Conservation (phyloP, 345 rosid genomes). For the Hibiscus mutabilis region DNA sequence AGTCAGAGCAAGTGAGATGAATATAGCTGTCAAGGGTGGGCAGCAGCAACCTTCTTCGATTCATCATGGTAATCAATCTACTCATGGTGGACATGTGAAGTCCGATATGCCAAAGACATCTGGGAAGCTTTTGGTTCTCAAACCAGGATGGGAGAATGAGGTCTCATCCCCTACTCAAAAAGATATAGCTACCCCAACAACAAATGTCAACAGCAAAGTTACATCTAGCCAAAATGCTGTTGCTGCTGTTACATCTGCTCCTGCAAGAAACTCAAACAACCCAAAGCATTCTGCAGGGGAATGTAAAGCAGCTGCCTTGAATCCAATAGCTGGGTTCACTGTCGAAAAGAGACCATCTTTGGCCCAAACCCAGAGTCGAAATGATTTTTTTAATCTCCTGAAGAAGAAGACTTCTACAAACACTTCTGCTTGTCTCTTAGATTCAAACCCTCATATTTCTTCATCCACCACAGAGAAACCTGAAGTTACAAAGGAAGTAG, state of each 20-base stretch:
- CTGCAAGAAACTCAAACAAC: conserved; percentile 45
- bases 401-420: conserved; percentile 57
- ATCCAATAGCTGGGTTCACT: conserved; percentile 36
- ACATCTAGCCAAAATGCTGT: conserved; percentile 32
- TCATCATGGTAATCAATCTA: conserved; percentile 38
- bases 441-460: conserved; percentile 21
- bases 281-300: conserved; percentile 38
- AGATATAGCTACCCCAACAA: conserved; percentile 50
- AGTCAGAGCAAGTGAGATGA: conserved; percentile 45
- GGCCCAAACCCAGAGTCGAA: conserved; percentile 79
- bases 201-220: conserved; percentile 34
- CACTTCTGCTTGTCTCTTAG: conserved; percentile 26
- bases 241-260: conserved; percentile 31
- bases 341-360: conserved; percentile 61
- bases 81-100: conserved; percentile 46
- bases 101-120: conserved; percentile 47
- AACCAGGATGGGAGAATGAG: conserved; percentile 79
- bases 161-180: conserved; percentile 34
- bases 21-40: conserved; percentile 38
- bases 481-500: conserved; percentile 36
- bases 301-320: conserved; percentile 32
- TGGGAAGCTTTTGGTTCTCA: conserved; percentile 77
- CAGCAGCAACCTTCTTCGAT: conserved; percentile 45
- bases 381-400: too few species aligned
- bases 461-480: conserved; percentile 28